phyloP scores from a whole-genome alignment of 176 grass and related monocot species.

The Juncus inflexus region DNA sequence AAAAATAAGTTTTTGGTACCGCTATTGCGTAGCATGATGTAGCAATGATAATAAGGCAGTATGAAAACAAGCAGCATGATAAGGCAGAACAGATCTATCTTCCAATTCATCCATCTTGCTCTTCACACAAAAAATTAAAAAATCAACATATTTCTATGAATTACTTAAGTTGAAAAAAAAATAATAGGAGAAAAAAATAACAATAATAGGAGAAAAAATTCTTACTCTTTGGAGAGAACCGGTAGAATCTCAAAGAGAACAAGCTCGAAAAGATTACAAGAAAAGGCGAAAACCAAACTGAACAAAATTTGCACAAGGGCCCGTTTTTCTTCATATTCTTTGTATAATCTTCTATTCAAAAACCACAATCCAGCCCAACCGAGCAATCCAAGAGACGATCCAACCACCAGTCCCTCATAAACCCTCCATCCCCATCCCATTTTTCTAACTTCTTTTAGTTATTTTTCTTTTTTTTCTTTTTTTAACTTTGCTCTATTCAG shows the following conservation, averaged over 20 bases:
- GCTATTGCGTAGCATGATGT: conserved; percentile 80
- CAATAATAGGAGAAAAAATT: not conserved
- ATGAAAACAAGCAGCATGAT: conserved; percentile 90
- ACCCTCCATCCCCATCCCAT: conserved; percentile 65
- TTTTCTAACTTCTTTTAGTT: not conserved
- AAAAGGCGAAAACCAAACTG: conserved; percentile 99
- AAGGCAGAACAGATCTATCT: conserved; percentile 95
- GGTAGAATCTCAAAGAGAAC: conserved; percentile 99
- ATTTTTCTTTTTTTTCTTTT: too few relatives aligned
- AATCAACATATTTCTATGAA: not conserved
- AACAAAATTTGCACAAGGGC: conserved; percentile 99
- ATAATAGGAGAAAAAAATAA: not conserved
- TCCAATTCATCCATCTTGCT: conserved; percentile 95
- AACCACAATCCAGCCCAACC: conserved; percentile 98
- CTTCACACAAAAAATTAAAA: conserved; percentile 27
- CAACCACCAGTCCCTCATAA: conserved; percentile 67
- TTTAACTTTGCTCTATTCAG: too few relatives aligned
- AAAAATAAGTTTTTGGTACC: conserved; percentile 27
- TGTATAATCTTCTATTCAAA: conserved; percentile 92
- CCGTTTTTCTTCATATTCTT: conserved; percentile 98
- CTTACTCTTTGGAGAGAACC: conserved; percentile 78
- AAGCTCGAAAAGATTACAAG: conserved; percentile 98
- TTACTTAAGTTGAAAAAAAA: not conserved
- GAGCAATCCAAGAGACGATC: conserved; percentile 60
- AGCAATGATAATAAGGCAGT: conserved; percentile 96